A percentile compares a stretch with the other conserved stretches of the same genome.
phyloP scores from a whole-genome alignment of 139 green algal genomes.

The Mesotaenium endlicherianum region DNA sequence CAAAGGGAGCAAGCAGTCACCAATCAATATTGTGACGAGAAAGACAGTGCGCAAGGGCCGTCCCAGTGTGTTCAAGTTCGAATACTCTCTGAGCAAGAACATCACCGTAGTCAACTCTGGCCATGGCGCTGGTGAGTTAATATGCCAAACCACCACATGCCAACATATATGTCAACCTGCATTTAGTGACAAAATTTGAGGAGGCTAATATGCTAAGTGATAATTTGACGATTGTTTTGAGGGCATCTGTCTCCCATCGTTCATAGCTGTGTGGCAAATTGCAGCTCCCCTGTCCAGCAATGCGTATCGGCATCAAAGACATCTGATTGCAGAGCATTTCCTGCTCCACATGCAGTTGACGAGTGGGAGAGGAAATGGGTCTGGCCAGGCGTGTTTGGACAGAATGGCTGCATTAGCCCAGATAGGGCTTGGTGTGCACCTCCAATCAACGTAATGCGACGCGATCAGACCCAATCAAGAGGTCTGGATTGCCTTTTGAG shows the following conservation, averaged over 20 bases:
- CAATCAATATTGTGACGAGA: conserved; percentile 19
- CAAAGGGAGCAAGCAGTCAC: background rate
- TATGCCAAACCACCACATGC: background rate
- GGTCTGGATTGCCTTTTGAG: background rate
- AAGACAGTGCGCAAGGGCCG: background rate
- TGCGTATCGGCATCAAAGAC: no score
- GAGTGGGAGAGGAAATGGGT: no score
- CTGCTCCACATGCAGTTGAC: no score
- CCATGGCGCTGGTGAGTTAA: background rate
- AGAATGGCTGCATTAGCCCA: no score
- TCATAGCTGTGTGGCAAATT: background rate
- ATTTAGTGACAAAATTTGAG: no score
- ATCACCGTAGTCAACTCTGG: conserved; percentile 17
- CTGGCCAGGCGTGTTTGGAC: no score
- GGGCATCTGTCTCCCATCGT: background rate
- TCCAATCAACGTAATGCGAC: no score
- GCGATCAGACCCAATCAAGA: no score
- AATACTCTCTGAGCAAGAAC: conserved; percentile 3
- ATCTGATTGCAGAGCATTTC: no score
- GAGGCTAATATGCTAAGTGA: background rate
- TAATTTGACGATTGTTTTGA: background rate
- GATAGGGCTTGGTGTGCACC: no score
- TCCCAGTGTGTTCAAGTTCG: background rate
- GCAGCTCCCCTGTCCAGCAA: background rate
- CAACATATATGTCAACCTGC: background rate